Evolutionary conservation across 176 grass and related monocot genomes (phyloP), one percentile per base, ranked within the genome.

Genomic region (Elymus sibiricus): DNA sequence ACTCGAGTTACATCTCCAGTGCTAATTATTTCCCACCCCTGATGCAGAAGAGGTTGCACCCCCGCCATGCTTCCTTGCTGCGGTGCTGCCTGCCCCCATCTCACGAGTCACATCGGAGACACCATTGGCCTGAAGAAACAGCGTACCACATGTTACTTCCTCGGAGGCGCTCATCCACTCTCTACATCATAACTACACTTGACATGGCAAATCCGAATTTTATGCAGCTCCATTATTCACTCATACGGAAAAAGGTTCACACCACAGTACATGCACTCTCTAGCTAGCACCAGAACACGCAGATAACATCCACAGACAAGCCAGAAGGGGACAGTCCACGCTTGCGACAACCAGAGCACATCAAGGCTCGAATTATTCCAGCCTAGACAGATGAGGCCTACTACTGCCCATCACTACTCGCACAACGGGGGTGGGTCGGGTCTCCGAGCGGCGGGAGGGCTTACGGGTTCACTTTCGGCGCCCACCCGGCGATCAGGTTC

Each of bases 401-500:
- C 42, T 7, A 9, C 46, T 5, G 46, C 21, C 47, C 44, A 39
- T 71, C 60, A 70, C 68, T 63, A 76, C 29, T 39, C 35, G 1
- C 47, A 69, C 68, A 34, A 17, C 5, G 16, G 67, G 21, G 19
- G 25, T 65, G 64, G 40, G 40, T 2, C 38, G 38, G 39, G 74
- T 65, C 79, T 86, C 64, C 15, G n/a, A 25, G 40, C 68, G 55
- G 64, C 74, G 6, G 64, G 47, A 2, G 60, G 1, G 7, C 46
- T 87, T 71, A 90, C 10, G 88, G 71, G 39, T 89, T 89, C 43
- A 93, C 84, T 64, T 98, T 95, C 14, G 93, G 81, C 19, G 84
- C 90, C 96, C 93, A 98, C 76, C 91, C 88, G 0, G 91, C 93
- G 58, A 98, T 89, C 84, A 98, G 68, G 72, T 92, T 74, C 86